phyloP scores from a whole-genome alignment of 352 stramenopile species.

The Pythium diclinum region DNA sequence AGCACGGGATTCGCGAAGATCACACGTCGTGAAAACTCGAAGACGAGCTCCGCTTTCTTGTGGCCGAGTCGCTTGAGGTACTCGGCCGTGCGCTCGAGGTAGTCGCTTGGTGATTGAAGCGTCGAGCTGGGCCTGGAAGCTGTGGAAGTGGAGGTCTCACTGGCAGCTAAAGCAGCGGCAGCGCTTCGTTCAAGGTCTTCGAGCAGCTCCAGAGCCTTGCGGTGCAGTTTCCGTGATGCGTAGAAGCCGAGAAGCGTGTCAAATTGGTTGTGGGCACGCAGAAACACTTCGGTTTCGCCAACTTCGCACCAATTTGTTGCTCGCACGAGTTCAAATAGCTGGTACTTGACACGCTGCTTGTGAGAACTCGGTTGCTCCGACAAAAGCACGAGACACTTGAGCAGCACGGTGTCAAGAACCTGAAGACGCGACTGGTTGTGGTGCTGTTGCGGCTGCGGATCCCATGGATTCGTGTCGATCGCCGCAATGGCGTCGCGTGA shows the following conservation, averaged over 20 bases:
- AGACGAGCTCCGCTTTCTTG: slow-evolving; percentile 66
- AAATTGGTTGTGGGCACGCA: slow-evolving; percentile 62
- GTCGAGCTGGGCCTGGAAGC: neutral
- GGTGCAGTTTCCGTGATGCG: slow-evolving; percentile 60
- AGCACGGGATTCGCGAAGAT: slow-evolving; percentile 50
- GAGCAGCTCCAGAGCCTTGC: slow-evolving; percentile 75
- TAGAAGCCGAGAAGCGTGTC: slow-evolving; percentile 71
- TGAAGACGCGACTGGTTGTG: slow-evolving; percentile 31
- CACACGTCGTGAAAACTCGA: slow-evolving; percentile 77
- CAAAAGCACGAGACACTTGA: slow-evolving; percentile 80
- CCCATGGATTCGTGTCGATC: neutral
- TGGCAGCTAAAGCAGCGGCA: slow-evolving; percentile 24
- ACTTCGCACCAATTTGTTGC: slow-evolving; percentile 65
- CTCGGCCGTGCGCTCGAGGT: slow-evolving; percentile 56
- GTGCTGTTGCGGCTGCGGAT: slow-evolving; percentile 15
- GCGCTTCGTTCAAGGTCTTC: slow-evolving; percentile 72
- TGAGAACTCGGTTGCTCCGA: slow-evolving; percentile 40
- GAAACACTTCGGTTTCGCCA: slow-evolving; percentile 70
- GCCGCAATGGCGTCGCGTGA: slow-evolving; percentile 29
- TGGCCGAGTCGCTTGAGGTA: slow-evolving; percentile 67
- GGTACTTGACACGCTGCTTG: slow-evolving; percentile 32
- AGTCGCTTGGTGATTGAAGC: slow-evolving; percentile 43
- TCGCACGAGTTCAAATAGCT: slow-evolving; percentile 55
- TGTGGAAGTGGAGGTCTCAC: neutral
- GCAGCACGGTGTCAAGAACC: slow-evolving; percentile 73